Evolutionary conservation across 2,329 filamentous ascomycete species (phyloP), one percentile per base, ranked within the genome.

Genomic region (Orbilia javanica): DNA sequence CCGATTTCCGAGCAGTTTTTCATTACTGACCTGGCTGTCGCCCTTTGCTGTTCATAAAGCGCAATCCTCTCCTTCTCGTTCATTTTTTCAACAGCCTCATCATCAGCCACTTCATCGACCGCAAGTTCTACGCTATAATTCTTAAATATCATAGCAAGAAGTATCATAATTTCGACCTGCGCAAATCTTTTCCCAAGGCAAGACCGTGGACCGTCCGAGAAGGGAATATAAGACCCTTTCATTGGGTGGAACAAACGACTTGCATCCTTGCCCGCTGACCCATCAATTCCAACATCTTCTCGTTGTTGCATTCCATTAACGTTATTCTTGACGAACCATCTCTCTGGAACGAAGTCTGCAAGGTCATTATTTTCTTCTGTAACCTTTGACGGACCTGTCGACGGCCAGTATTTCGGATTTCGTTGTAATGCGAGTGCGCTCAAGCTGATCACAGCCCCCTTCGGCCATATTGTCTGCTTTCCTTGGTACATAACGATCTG

Each of bases 341-440:
- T 88, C 83, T 93, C 90, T 0, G 92, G 92, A 57, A 89, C 85
- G 83, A 90, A 95, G 73, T 91, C 88, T 66, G 90, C 86, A 0
- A 92, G 84, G 80, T 94, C 82, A 18, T 72, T 36, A 8, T 72
- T 36, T 25, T 63, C 31, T 10, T 31, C 67, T 2, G 67, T 78
- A 20, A 78, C 67, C 36, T 72, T 78, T 6, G 74, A 78, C 3
- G 67, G 46, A 7, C 67, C 74, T 34, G 53, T 68, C 18, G 82
- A 81, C 11, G 91, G 91, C 92, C 93, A 95, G 83, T 91, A 90
- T 60, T 88, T 89, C 10, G 92, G 91, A 83, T 93, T 92, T 42
- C 89, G 87, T 65, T 93, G 91, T 1, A 86, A 86, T 4, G 86
- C 87, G 4, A 89, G 84, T 0, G 87, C 87, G 66, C 85, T 85